Base-by-base conservation (phyloP, 2,329 filamentous ascomycete genomes). In the Cytospora mali region DNA sequence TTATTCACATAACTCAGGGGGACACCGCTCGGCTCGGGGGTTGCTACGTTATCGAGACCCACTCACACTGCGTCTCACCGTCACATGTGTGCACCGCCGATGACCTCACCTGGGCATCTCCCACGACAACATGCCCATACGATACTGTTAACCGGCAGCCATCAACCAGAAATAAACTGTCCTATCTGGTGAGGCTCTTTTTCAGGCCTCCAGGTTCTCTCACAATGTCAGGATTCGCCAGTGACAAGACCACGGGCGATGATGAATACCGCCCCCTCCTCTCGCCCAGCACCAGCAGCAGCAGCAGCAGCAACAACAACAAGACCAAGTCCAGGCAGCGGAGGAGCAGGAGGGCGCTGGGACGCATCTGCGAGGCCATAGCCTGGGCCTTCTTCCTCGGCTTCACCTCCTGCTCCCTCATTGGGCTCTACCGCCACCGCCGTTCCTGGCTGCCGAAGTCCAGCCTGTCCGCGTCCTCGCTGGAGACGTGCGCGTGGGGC, bases 401-500 rank as follows among this genome's bases (percentile, higher is more conserved):
- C 4, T 56, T 64, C 21, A 53, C 49, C 9, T 25, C 61, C 29
- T 49, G 49, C 14, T 54, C 62, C 28, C 28, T 58, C 18, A 46
- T 55, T 23, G 58, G 55, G 4, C 42, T 64, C 23, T 62, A 51
- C 31, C 28, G 50, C 29, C 59, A 64, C 42, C 62, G 58, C n/a
- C 54, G 29, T 14, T 16, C 11, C 14, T 64, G 62, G 56, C 48
- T 35, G 60, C 61, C 48, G 14, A 13, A 14, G 5, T 35, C 53
- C 4, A 11, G 29, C 25, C 21, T 61, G 31, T 65, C 63, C 2
- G 52, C 63, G 14, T 46, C 56, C 18, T 54, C 56, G 28, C 62
- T 72, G 1, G 68, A 71, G 53, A 61, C 62, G 4, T 73, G 71
- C 53, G 69, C 69, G 11, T 72, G 71, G 71, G n/a, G 51, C 4